Conservation (phyloP, 2,329 filamentous ascomycete species). For the Hypocreales sp. region DNA sequence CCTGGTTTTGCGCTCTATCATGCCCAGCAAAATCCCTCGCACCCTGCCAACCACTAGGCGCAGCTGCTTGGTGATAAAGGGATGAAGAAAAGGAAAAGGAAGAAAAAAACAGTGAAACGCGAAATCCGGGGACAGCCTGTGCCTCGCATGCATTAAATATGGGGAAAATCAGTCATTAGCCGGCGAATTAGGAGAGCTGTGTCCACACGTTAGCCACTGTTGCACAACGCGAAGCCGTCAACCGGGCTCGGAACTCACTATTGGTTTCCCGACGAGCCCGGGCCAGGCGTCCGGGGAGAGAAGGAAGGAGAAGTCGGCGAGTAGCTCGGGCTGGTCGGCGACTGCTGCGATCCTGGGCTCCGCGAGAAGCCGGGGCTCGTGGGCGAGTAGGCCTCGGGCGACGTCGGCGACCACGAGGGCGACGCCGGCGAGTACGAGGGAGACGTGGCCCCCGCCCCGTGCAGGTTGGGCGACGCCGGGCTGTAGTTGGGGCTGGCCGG, state of each 20-base stretch:
- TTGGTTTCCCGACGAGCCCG: conserved; percentile 25
- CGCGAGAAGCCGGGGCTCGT: conserved; percentile 46
- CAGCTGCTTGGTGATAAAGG: too few relatives aligned
- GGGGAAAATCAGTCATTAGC: conserved; percentile 25
- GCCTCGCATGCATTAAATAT: too few relatives aligned
- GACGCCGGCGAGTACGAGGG: conserved; percentile 55
- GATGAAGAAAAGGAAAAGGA: not conserved
- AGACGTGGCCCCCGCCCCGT: conserved; percentile 29
- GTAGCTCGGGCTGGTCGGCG: conserved; percentile 55
- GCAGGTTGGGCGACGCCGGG: conserved; percentile 46
- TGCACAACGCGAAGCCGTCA: too few relatives aligned
- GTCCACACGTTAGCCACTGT: conserved; percentile 1
- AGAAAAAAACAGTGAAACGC: not conserved
- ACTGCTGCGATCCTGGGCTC: conserved; percentile 36
- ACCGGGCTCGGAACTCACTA: conserved; percentile 14
- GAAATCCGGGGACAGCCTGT: too few relatives aligned
- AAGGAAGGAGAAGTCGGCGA: conserved; percentile 44
- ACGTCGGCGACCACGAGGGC: conserved; percentile 66
- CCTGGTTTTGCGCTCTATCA: too few relatives aligned
- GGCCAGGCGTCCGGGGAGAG: conserved; percentile 29
- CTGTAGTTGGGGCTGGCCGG: conserved; percentile 58
- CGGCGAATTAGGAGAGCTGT: conserved; percentile 27
- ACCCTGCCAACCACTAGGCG: too few relatives aligned
- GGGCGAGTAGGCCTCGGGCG: conserved; percentile 46
- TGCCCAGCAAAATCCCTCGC: too few relatives aligned